Conservation (phyloP, 306 rosid genomes). For the Cotoneaster glaucophyllus region DNA sequence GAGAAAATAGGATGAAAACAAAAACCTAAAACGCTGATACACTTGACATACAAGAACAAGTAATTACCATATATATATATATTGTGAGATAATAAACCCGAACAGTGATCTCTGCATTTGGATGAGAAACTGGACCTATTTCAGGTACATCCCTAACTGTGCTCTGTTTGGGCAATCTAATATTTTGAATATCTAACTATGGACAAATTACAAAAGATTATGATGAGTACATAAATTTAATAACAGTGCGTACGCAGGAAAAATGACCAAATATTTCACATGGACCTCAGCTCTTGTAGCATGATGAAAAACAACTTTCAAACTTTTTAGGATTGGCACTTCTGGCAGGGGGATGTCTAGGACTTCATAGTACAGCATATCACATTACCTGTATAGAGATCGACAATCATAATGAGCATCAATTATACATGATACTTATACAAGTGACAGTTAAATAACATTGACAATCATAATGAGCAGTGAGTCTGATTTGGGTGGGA, state of each 20-base stretch:
- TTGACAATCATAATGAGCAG: background rate
- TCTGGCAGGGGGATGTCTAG: slow-evolving; percentile 84
- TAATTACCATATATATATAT: slow-evolving; percentile 74
- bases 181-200: slow-evolving; percentile 61
- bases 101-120: slow-evolving; percentile 72
- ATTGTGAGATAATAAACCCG: slow-evolving; percentile 84
- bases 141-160: slow-evolving; percentile 55
- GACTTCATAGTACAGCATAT: slow-evolving; percentile 66
- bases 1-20: background rate
- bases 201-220: slow-evolving; percentile 13
- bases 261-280: background rate
- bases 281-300: slow-evolving; percentile 75
- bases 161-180: slow-evolving; percentile 72
- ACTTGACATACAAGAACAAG: background rate
- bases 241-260: background rate
- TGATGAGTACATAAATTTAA: background rate
- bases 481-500: background rate
- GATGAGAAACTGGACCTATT: slow-evolving; percentile 84
- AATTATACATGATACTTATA: background rate
- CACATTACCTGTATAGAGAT: slow-evolving; percentile 48
- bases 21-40: background rate
- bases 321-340: slow-evolving; percentile 57
- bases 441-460: background rate
- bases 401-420: background rate
- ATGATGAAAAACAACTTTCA: slow-evolving; percentile 74